Evolutionary conservation across 176 grass and related monocot species (phyloP).

Genomic region (Tuctoria greenei): DNA sequence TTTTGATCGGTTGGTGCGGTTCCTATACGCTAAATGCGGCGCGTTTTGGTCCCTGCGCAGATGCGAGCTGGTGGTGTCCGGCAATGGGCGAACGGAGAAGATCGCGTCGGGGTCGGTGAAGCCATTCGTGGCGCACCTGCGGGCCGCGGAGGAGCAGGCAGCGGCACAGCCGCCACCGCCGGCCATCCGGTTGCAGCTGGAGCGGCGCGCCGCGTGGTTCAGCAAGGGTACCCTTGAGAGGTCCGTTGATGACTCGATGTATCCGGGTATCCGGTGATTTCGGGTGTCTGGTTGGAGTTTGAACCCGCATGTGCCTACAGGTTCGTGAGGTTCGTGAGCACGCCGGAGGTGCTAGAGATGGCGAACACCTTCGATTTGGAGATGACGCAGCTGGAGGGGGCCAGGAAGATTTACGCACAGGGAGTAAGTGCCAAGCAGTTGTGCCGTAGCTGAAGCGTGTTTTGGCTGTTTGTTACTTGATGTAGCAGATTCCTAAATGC

Average conservation of each 20-base stretch:
- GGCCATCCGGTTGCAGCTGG: slow-evolving; percentile 73
- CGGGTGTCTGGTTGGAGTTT: slow-evolving; percentile 21
- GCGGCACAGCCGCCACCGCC: slow-evolving; percentile 33
- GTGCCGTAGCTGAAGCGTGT: slow-evolving; percentile 4
- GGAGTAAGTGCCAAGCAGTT: slow-evolving; percentile 49
- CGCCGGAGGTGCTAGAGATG: slow-evolving; percentile 89
- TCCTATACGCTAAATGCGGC: slow-evolving; percentile 31
- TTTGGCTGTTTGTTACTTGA: slow-evolving; percentile 7
- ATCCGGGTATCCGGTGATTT: not conserved
- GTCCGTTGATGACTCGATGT: slow-evolving; percentile 36
- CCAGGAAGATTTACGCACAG: slow-evolving; percentile 89
- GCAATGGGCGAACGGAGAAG: slow-evolving; percentile 90
- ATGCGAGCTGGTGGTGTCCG: slow-evolving; percentile 89
- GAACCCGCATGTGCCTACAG: slow-evolving; percentile 39
- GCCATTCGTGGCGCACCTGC: slow-evolving; percentile 81
- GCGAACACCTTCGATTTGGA: slow-evolving; percentile 78
- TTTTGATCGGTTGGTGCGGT: slow-evolving; percentile 17
- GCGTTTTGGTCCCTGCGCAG: slow-evolving; percentile 41
- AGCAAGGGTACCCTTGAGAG: slow-evolving; percentile 97
- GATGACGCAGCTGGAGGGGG: slow-evolving; percentile 93
- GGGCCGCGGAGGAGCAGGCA: slow-evolving; percentile 81
- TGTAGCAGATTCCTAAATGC: slow-evolving; percentile 33
- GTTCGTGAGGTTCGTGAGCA: slow-evolving; percentile 96
- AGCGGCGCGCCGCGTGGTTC: slow-evolving; percentile 68
- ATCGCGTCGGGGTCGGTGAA: slow-evolving; percentile 94